Base-by-base conservation (phyloP, 345 rosid genomes). In the Murraya koenigii region DNA sequence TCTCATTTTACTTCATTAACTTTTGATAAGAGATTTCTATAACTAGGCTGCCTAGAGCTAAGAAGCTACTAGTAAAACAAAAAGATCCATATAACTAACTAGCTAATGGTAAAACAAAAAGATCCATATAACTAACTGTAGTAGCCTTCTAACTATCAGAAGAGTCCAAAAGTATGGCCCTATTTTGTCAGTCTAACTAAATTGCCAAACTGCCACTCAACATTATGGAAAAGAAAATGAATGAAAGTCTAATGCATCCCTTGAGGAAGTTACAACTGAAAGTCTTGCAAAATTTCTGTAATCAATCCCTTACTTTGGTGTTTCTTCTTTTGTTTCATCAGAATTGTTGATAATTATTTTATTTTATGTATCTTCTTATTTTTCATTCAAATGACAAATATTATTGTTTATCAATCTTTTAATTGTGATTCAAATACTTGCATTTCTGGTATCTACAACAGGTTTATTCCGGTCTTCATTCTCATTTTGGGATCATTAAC, bases 391-490 rank as follows among this genome's bases (percentile, higher is more conserved):
- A 44, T 44, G 49, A 44, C 15, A 44, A 13, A 70, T 64, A 67
- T 59, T 75, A 72, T 80, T 78, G 49, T 83, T 9, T 14, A 17
- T 52, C 59, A 28, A 56, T 73, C 62, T 38, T 59, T 30, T 17
- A 49, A 52, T 49, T 80, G 58, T 80, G 55, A 66, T 60, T 41
- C 7, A 63, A 63, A 67, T 64, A 67, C 63, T 75, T 75, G 82
- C 78, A 47, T 85, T 9, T 14, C 39, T 80, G 69, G 47, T 77
- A 38, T 62, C 35, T 83, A 78, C 88, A 94, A 78, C 90, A 94
- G 98, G 87, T 89, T 80, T 84, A 88, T 80, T 35, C 81, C 39
- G 92, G 93, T 79, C 97, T 94, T 77, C 90, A 80, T 77, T 90
- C 96, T 87, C 92, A 82, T 65, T 82, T 95, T 72, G 99, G 99